Evolutionary conservation across 495 filamentous ascomycete species (phyloP).

Genomic region (Aspergillus heteromorphus): DNA sequence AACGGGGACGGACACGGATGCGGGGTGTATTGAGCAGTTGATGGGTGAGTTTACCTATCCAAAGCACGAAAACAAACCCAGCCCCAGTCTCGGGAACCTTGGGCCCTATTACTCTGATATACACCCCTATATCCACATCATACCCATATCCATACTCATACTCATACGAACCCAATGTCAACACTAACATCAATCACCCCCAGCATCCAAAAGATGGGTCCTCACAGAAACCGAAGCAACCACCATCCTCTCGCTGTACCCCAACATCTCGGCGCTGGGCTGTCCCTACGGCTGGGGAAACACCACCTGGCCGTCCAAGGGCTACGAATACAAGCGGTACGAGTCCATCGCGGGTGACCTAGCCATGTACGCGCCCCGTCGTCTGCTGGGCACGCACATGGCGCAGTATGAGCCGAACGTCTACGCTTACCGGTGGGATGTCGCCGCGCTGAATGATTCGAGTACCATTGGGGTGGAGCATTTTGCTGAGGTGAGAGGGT

Average conservation of each 20-base stretch:
- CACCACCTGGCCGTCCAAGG: constrained; percentile 35
- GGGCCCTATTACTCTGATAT: too few species aligned
- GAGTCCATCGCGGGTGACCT: constrained; percentile 50
- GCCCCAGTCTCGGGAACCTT: too few species aligned
- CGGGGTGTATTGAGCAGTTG: constrained; percentile 39
- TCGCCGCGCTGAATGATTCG: constrained; percentile 25
- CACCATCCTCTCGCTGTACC: constrained; percentile 30
- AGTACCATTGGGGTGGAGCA: constrained; percentile 30
- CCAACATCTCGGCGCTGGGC: constrained; percentile 38
- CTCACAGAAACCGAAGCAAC: constrained; percentile 26
- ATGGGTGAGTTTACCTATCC: constrained; percentile 25
- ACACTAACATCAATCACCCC: neutral
- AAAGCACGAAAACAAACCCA: too few species aligned
- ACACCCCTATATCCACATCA: too few species aligned
- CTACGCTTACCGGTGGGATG: constrained; percentile 54
- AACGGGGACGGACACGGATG: constrained; percentile 37
- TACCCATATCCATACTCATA: too few species aligned
- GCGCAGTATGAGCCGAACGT: constrained; percentile 33
- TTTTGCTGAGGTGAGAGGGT: constrained; percentile 28
- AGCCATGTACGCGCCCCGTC: constrained; percentile 49
- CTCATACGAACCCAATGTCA: neutral
- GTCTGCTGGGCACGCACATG: constrained; percentile 46
- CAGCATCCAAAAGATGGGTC: constrained; percentile 36
- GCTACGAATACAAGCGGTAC: constrained; percentile 48
- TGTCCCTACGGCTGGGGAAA: constrained; percentile 49